Conservation (phyloP, 179 eudicot species). For the Gypsophila paniculata region DNA sequence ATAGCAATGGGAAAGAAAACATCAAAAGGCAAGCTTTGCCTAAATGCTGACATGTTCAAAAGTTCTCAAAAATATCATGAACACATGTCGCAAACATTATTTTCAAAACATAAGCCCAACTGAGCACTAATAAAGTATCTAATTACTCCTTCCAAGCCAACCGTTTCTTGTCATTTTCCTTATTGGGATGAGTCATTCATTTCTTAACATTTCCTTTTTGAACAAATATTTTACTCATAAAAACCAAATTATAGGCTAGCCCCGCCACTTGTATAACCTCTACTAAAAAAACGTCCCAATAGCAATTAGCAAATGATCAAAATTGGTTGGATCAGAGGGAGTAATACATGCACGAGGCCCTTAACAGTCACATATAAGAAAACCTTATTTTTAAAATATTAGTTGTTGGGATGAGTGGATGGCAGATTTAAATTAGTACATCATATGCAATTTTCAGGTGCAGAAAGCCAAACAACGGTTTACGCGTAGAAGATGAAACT, state of each 20-base stretch:
- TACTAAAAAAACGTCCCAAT: too few species aligned
- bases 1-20: conserved; percentile 16
- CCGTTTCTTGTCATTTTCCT: too few species aligned
- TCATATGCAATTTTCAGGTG: neutral
- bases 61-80: neutral
- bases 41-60: neutral
- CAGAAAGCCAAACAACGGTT: neutral
- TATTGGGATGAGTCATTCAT: too few species aligned
- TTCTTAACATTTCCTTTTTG: too few species aligned
- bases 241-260: too few species aligned
- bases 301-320: too few species aligned
- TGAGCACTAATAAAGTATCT: neutral
- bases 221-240: too few species aligned
- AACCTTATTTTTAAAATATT: neutral
- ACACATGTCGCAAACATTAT: neutral
- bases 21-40: neutral
- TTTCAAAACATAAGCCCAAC: neutral
- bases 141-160: too few species aligned
- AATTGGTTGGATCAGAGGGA: too few species aligned
- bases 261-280: too few species aligned
- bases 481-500: neutral
- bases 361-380: neutral
- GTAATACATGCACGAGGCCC: too few species aligned
- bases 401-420: neutral
- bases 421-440: neutral